Evolutionary conservation across 805 yeast species (phyloP).

Genomic region (Metschnikowia borealis): DNA sequence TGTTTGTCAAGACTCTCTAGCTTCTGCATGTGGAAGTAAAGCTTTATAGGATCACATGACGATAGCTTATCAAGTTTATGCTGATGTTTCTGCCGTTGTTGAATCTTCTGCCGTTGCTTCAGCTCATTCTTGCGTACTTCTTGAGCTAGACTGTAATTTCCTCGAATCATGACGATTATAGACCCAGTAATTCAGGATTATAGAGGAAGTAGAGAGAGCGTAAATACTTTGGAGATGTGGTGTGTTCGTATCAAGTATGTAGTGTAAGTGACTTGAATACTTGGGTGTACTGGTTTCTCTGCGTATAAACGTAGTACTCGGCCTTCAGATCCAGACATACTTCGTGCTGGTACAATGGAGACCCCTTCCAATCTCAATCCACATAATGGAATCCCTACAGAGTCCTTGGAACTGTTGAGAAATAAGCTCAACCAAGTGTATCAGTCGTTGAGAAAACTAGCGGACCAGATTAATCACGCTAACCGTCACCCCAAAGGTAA

Average conservation of each 20-base stretch:
- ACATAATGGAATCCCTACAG: conserved; percentile 30
- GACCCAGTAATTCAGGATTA: background rate
- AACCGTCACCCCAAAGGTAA: conserved; percentile 35
- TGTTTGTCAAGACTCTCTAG: conserved; percentile 21
- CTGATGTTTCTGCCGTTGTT: conserved; percentile 33
- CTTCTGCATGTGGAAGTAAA: conserved; percentile 26
- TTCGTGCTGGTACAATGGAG: conserved; percentile 3
- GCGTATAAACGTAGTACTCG: background rate
- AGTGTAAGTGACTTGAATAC: background rate
- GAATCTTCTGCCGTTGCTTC: conserved; percentile 33
- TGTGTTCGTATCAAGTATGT: background rate
- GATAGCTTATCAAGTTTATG: conserved; percentile 24
- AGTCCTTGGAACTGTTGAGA: conserved; percentile 38
- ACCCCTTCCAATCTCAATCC: conserved; percentile 29
- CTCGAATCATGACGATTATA: conserved; percentile 20
- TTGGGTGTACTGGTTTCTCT: conserved; percentile 2
- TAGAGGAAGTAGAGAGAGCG: background rate
- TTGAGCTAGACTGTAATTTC: conserved; percentile 33
- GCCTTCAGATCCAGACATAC: background rate
- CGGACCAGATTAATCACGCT: conserved; percentile 35
- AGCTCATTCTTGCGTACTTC: conserved; percentile 36
- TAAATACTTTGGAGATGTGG: background rate
- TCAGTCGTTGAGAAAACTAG: conserved; percentile 35
- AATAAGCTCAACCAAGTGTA: conserved; percentile 41
- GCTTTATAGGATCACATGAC: conserved; percentile 32